Base-by-base conservation (phyloP, 2,329 filamentous ascomycete species). In the Fonsecaea monophora region DNA sequence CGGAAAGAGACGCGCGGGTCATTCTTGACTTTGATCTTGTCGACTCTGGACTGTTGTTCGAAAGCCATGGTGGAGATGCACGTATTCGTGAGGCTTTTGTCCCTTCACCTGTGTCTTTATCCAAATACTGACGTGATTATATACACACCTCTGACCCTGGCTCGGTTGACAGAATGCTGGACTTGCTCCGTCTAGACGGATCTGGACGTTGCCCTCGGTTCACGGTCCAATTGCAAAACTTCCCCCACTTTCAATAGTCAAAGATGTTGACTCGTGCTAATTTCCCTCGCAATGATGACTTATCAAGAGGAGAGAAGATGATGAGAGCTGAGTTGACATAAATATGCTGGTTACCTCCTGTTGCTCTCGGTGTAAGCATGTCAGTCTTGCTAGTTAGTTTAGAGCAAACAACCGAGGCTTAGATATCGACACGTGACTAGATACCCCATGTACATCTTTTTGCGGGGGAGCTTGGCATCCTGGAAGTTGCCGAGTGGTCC, bases 1-100 rank as follows among this genome's bases (percentile, higher is more conserved):
- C 86, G 84, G 75, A 88, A 85, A 73, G 87, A 81, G 73, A 92
- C 84, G 69, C 91, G 86, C 38, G 87, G 75, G 80, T 94, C 92
- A 68, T 86, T 84, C 48, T 84, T 84, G 21, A 83, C 82, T 59
- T 78, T 77, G 69, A 94, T 85, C 75, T 90, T 90, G 75, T 90
- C 86, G 50, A 84, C 77, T 6, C 8, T 30, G 8, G 25, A 25
- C 9, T 21, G 45, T 50, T 50, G 45, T 18, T 50, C 25, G 18
- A 25, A 25, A 9, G 45, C 45, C 45, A 50, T 50, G 45, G 21
- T 50, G 18, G 42, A 10, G 5, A 48, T 21, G 42, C 42, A 25
- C n/a, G 7, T 9, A 48, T 48, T 18, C 18, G 18, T 9, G 2
- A 3, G n/a, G 4, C 8, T 6, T 6, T 21, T 13, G 25, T 45